Percentiles rank a stretch among this genome's conserved stretches.
Conservation (phyloP, 2,329 filamentous ascomycete genomes). For the Colletotrichum higginsianum region DNA sequence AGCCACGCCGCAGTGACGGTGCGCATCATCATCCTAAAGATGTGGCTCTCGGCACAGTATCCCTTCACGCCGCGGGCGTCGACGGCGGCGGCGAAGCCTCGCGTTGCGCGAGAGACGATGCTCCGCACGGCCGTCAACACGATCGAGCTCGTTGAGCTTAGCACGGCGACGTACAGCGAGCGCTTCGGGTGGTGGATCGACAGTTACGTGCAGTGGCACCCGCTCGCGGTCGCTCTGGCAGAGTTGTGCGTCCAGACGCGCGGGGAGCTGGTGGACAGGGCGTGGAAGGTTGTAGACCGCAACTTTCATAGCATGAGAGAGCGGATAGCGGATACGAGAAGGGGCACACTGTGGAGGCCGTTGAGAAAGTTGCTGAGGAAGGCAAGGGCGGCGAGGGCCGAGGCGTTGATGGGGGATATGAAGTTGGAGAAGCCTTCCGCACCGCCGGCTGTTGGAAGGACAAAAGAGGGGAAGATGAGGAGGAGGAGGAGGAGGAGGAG, state of each 20-base stretch:
- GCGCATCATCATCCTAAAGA: conserved; percentile 61
- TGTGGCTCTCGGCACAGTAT: conserved; percentile 63
- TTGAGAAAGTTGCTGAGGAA: conserved; percentile 67
- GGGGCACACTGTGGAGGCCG: conserved; percentile 68
- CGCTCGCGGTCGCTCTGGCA: conserved; percentile 66
- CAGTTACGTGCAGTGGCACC: conserved; percentile 69
- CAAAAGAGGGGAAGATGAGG: background rate
- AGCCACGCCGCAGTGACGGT: conserved; percentile 57
- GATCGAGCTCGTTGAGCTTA: conserved; percentile 58
- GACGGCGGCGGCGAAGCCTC: conserved; percentile 46
- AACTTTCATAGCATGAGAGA: conserved; percentile 60
- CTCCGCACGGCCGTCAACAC: conserved; percentile 63
- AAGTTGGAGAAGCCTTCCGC: conserved; percentile 30
- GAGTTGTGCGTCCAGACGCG: conserved; percentile 65
- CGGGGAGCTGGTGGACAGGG: conserved; percentile 61
- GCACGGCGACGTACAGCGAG: conserved; percentile 52
- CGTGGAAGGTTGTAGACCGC: conserved; percentile 64
- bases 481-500: conserved; percentile 7
- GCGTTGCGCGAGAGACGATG: conserved; percentile 58
- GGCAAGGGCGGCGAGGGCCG: conserved; percentile 58
- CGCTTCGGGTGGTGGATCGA: conserved; percentile 64
- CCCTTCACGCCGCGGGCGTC: conserved; percentile 55
- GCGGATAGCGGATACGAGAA: conserved; percentile 64
- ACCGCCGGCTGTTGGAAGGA: background rate
- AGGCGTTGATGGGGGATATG: conserved; percentile 49